Evolutionary conservation across 139 green algal genomes (phyloP).

Genomic region (Nannochloris sp.): DNA sequence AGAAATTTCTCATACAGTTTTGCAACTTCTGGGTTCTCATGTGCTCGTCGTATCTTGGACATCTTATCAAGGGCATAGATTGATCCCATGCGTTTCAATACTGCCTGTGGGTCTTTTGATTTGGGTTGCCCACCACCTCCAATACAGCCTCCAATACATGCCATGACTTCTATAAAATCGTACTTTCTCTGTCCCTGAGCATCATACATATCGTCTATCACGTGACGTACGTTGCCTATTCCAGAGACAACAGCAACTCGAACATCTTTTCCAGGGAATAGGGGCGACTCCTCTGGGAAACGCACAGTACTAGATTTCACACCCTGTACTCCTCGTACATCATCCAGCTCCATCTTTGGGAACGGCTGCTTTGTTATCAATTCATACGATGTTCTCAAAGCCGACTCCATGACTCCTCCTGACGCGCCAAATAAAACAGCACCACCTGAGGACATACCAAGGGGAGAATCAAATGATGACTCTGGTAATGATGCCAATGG

Average conservation of each 20-base stretch:
- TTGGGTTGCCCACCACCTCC: slow-evolving; percentile 60
- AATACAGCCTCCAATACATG: slow-evolving; percentile 41
- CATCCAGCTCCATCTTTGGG: slow-evolving; percentile 18
- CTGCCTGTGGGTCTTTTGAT: slow-evolving; percentile 38
- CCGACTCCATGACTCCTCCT: slow-evolving; percentile 65
- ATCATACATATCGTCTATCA: slow-evolving; percentile 35
- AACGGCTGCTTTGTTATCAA: slow-evolving; percentile 27
- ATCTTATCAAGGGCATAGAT: slow-evolving; percentile 21
- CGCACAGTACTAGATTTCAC: slow-evolving; percentile 44
- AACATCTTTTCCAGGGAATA: slow-evolving; percentile 18
- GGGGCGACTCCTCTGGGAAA: slow-evolving; percentile 13
- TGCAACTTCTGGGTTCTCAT: slow-evolving; percentile 22
- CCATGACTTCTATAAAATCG: slow-evolving; percentile 50
- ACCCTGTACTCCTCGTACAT: slow-evolving; percentile 47
- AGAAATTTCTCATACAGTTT: slow-evolving; percentile 38
- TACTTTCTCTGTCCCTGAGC: slow-evolving; percentile 16
- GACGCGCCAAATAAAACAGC: slow-evolving; percentile 54
- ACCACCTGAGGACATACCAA: slow-evolving; percentile 36
- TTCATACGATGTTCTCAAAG: slow-evolving; percentile 55
- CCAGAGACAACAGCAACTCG: slow-evolving; percentile 53
- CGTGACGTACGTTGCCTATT: slow-evolving; percentile 55
- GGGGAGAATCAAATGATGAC: slow-evolving; percentile 37
- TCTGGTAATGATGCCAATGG: slow-evolving; percentile 31
- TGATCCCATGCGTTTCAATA: slow-evolving; percentile 39
- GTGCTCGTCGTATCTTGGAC: slow-evolving; percentile 11